These are phyloP conservation scores for Solanum tarijense DNA, from an alignment of 257 asterid genomes.

Conservation along the genomic window DNA sequence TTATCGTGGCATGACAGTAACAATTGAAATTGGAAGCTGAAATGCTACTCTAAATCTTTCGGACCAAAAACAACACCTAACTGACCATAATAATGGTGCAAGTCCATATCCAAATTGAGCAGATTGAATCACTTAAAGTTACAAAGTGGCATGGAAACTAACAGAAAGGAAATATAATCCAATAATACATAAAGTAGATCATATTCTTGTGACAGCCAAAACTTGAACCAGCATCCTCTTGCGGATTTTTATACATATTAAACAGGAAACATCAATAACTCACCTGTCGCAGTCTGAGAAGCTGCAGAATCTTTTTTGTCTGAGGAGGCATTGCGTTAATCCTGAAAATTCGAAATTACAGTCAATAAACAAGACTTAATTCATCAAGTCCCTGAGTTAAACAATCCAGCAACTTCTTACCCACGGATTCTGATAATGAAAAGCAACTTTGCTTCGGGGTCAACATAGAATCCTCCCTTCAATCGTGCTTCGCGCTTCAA, in stretches of 20 bases:
- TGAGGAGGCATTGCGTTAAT: constrained; percentile 64
- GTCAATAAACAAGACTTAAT: background rate
- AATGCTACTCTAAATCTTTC: background rate
- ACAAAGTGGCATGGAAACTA: background rate
- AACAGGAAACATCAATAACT: background rate
- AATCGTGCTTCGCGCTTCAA: constrained; percentile 75
- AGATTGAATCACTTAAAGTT: background rate
- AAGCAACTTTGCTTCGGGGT: constrained; percentile 55
- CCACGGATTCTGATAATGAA: constrained; percentile 68
- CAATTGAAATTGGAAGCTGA: background rate
- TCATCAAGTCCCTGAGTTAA: background rate
- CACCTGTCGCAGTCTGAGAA: constrained; percentile 61
- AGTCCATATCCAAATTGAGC: background rate
- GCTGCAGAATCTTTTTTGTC: constrained; percentile 66
- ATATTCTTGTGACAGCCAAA: background rate
- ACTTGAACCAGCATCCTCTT: background rate
- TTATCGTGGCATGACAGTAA: background rate
- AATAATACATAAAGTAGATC: background rate
- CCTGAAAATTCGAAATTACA: constrained; percentile 15
- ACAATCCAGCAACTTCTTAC: constrained; percentile 11
- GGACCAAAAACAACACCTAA: background rate
- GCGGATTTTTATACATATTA: background rate
- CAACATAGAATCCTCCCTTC: constrained; percentile 79
- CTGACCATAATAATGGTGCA: background rate
- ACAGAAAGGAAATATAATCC: background rate